Evolutionary conservation across 108 stramenopile species (phyloP), one percentile per base, ranked within the genome.

Genomic region (Skeletonema tropicum): DNA sequence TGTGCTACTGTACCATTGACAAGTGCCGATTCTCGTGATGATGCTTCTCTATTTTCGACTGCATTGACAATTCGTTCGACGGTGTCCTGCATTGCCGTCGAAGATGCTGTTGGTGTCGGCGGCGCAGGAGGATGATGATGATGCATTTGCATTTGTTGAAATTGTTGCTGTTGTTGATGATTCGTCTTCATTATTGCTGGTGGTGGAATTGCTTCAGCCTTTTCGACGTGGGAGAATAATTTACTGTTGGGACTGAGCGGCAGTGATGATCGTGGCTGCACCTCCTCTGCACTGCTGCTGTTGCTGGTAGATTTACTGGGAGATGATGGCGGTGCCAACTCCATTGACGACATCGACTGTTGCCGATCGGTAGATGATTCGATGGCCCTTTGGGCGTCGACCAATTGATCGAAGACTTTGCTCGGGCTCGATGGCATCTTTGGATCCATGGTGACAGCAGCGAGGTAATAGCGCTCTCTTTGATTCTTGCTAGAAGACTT

Each of bases 41-140:
- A 38, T 2, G 68, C 75, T 1, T 84, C 83, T 35, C 80, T 74
- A 29, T 64, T 75, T 69, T 86, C 85, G 14, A 65, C 74, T 0
- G 66, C 46, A 12, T 67, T 49, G 70, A 86, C 70, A 12, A 86
- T 71, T 35, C 82, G 79, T 38, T 86, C 82, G 48, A 86, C 74
- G 25, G 66, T 55, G 60, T 79, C 66, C 70, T 39, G 25, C 17
- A 69, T 39, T 26, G 36, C 65, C 19, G 55, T 36, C 35, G 31
- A 14, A 33, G 62, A 25, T 6, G 31, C n/a, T 14, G 31, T 21
- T 55, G 57, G 15, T 36, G 68, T 68, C 52, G 66, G 25, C 10
- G 66, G 57, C 26, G 26, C 1, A 29, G 26, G 26, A 29, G 26
- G 26, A 29, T 29, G 26, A 65, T 39, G 32, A 35, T 42, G 65